Evolutionary conservation across 2,329 filamentous ascomycete species (phyloP), one percentile per base, ranked within the genome.

Genomic region (Verticillium albo-atrum): DNA sequence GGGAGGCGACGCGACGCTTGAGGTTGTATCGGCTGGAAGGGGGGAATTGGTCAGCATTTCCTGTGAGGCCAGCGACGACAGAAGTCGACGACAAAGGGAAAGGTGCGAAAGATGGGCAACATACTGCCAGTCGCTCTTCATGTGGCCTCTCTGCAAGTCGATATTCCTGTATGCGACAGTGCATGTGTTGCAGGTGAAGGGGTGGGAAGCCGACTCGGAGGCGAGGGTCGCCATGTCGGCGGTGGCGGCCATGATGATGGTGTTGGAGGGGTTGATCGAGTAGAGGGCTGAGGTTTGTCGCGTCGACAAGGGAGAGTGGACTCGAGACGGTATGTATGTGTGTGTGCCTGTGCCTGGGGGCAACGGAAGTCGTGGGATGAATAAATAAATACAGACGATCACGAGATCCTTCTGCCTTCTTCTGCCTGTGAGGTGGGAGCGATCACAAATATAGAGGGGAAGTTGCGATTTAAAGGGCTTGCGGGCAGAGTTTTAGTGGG

Each of bases 101-200:
- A 37, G 52, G 55, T 55, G 37, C 37, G 7, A 34, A 26, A 58
- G 23, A 26, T 3, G 26, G 52, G 52, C 58, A 5, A 88, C 91
- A 78, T 83, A 95, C 90, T 99, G 94, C 95, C 95, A 99, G 78
- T 99, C 95, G 68, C 89, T 95, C 75, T 95, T 92, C 95, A 99
- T 99, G 73, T 99, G 95, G 37, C 86, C 88, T 73, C 95, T 89
- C 78, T 99, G 95, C 59, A 96, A 83, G 72, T 98, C 94, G 73
- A 91, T 92, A 71, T 91, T 92, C 66, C 94, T 89, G 77, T 98
- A 99, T 57, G 94, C 95, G 67, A 99, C 93, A 74, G 97, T 92
- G 72, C 95, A 99, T 60, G 93, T 95, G 76, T 98, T 99, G 86
- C 95, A 99, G 59, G 94, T 98, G 78, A 94, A 99, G 2, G 95